A percentile compares a stretch with the other conserved stretches of the same genome.
These are phyloP conservation scores for Zasmidium cellare DNA, from an alignment of 2,329 filamentous ascomycete species.

Conservation along the genomic window DNA sequence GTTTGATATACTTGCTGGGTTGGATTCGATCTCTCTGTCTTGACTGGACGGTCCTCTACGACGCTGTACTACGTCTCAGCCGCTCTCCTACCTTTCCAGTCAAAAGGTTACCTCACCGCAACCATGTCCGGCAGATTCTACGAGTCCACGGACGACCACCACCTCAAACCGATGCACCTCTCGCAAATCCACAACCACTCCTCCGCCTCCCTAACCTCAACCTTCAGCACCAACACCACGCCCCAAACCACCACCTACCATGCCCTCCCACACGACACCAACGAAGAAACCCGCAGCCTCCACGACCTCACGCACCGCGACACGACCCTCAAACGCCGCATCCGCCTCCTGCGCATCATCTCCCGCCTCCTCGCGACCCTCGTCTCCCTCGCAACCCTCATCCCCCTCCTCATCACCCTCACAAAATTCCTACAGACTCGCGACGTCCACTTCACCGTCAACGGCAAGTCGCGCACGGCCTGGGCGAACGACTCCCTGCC, in stretches of 20 bases:
- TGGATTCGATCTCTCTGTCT: too few species aligned
- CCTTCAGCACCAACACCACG: neutral
- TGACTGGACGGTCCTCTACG: too few species aligned
- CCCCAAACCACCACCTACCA: neutral
- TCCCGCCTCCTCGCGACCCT: constrained; percentile 37
- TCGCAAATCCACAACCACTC: neutral
- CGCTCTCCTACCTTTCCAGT: too few species aligned
- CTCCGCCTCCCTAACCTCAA: neutral
- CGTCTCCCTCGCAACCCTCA: constrained; percentile 37
- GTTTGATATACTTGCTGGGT: too few species aligned
- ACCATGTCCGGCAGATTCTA: neutral
- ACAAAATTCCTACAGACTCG: constrained; percentile 40
- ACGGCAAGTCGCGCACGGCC: constrained; percentile 35
- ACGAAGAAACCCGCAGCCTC: neutral
- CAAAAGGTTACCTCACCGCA: neutral
- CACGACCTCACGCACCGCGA: constrained; percentile 7
- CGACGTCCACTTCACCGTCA: constrained; percentile 26
- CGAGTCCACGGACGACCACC: neutral
- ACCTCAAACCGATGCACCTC: neutral
- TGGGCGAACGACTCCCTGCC: constrained; percentile 39
- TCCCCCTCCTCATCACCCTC: constrained; percentile 39
- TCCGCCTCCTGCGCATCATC: constrained; percentile 39
- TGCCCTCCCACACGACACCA: neutral
- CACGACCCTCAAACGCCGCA: constrained; percentile 37
- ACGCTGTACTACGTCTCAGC: too few species aligned